Evolutionary conservation across 2,329 filamentous ascomycete genomes (phyloP), one percentile per base, ranked within the genome.

Genomic region (Colletotrichum sansevieriae): DNA sequence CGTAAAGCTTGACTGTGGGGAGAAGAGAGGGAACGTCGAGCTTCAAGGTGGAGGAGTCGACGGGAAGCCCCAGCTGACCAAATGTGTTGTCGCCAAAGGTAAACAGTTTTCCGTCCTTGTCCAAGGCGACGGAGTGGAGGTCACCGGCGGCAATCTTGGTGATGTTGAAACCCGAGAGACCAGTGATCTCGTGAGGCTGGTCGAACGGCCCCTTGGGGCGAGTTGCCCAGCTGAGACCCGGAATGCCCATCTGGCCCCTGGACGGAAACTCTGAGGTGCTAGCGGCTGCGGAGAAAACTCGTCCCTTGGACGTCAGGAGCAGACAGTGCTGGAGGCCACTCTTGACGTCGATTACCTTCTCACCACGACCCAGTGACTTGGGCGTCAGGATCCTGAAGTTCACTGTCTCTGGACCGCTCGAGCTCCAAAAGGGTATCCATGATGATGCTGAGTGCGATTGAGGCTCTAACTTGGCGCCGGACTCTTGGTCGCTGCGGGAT

Each of bases 41-140:
- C 65, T 82, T 87, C 8, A 88, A 84, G 15, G 88, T 83, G 33
- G 91, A 87, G 0, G 86, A 77, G 56, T 89, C 89, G 61, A 87
- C 88, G 58, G 93, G 89, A 74, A 95, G 90, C n/a, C 95, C 95
- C 3, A 98, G 85, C 79, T 98, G 96, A n/a, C 96, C 96, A 49
- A 89, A 88, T 0, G 90, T 90, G 80, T 98, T 98, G 78, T 98
- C 95, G 43, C 96, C 96, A 81, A 97, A 98, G 7, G 90, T 85
- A 78, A 96, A 97, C 15, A 96, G 86, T 15, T 90, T 88, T 15
- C 95, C 95, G 60, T 91, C 84, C 68, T 88, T 87, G 76, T 95
- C 93, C 15, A 94, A 85, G 0, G 90, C 92, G 1, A 97, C 82
- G 4, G 94, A 97, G 80, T 99, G 96, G 72, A 91, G 90, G 76